These are phyloP conservation scores for Coniochaeta ligniaria DNA, from an alignment of 2,329 filamentous ascomycete genomes.

Conservation along the genomic window DNA sequence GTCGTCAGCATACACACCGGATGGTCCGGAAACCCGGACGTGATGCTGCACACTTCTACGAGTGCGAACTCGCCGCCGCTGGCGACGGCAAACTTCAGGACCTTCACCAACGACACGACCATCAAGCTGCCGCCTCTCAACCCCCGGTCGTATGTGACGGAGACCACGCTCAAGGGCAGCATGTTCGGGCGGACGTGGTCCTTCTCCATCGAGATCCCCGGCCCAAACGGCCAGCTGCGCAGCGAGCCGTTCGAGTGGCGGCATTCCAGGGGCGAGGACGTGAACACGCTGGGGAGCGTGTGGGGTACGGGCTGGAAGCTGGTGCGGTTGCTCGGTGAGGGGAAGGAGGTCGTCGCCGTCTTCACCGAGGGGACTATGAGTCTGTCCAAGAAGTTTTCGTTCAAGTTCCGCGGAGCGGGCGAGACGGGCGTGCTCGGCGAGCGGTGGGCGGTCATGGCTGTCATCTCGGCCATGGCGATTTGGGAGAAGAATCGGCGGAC, in stretches of 20 bases:
- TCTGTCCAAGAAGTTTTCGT: slow-evolving; percentile 26
- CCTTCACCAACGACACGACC: slow-evolving; percentile 9
- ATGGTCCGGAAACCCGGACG: slow-evolving; percentile 17
- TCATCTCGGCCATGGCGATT: slow-evolving; percentile 26
- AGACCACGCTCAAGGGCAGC: slow-evolving; percentile 7
- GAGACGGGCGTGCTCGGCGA: slow-evolving; percentile 29
- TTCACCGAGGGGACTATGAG: slow-evolving; percentile 22
- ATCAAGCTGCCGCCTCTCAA: slow-evolving; percentile 21
- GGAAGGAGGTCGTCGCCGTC: slow-evolving; percentile 34
- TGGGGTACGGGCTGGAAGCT: slow-evolving; percentile 32
- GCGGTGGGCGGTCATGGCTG: slow-evolving; percentile 34
- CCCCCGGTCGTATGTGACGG: slow-evolving; percentile 6
- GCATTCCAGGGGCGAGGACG: slow-evolving; percentile 24
- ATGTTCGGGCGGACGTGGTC: slow-evolving; percentile 13
- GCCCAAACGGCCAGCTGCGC: slow-evolving; percentile 8
- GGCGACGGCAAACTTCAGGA: slow-evolving; percentile 16
- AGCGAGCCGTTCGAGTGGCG: slow-evolving; percentile 36
- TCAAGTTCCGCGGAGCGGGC: slow-evolving; percentile 32
- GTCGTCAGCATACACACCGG: slow-evolving; percentile 18
- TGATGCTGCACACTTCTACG: slow-evolving; percentile 27
- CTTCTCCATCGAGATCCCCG: slow-evolving; percentile 27
- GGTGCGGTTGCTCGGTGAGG: slow-evolving; percentile 27
- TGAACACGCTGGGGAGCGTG: slow-evolving; percentile 21
- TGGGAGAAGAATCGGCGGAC: slow-evolving; percentile 8
- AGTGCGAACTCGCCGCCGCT: slow-evolving; percentile 18